Evolutionary conservation across 257 asterid genomes (phyloP).

Genomic region (Parsonsia alboflavescens): DNA sequence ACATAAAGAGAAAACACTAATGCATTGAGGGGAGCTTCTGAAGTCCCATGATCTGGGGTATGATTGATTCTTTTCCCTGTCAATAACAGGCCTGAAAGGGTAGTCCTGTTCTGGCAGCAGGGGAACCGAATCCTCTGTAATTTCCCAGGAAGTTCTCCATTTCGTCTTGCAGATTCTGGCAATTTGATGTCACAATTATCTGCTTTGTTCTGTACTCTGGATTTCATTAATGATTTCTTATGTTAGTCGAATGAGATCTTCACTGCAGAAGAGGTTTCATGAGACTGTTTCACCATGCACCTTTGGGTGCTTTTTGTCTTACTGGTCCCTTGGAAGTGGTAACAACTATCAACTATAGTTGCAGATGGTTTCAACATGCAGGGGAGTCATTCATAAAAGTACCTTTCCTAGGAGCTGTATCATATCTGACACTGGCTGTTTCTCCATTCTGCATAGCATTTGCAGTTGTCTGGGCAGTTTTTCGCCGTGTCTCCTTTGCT

Average conservation of each 20-base stretch:
- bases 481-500: slow-evolving; percentile 67
- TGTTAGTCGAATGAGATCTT: background rate
- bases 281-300: background rate
- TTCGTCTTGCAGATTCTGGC: background rate
- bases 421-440: slow-evolving; percentile 74
- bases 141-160: background rate
- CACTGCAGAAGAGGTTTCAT: background rate
- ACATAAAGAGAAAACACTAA: background rate
- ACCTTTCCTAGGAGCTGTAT: slow-evolving; percentile 79
- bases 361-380: slow-evolving; percentile 82
- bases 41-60: background rate
- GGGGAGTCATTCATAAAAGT: slow-evolving; percentile 65
- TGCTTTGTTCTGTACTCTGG: slow-evolving; percentile 4
- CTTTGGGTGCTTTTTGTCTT: background rate
- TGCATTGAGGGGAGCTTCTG: background rate
- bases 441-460: slow-evolving; percentile 86
- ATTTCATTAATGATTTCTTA: background rate
- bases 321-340: slow-evolving; percentile 21
- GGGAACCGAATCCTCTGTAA: background rate
- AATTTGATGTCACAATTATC: background rate
- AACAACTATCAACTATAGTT: slow-evolving; percentile 47
- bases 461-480: slow-evolving; percentile 92
- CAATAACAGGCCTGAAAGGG: background rate
- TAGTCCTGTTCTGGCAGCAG: background rate
- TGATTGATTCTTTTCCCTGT: background rate